Evolutionary conservation across 495 filamentous ascomycete genomes (phyloP).

Genomic region (Hypoxylon intermedium): DNA sequence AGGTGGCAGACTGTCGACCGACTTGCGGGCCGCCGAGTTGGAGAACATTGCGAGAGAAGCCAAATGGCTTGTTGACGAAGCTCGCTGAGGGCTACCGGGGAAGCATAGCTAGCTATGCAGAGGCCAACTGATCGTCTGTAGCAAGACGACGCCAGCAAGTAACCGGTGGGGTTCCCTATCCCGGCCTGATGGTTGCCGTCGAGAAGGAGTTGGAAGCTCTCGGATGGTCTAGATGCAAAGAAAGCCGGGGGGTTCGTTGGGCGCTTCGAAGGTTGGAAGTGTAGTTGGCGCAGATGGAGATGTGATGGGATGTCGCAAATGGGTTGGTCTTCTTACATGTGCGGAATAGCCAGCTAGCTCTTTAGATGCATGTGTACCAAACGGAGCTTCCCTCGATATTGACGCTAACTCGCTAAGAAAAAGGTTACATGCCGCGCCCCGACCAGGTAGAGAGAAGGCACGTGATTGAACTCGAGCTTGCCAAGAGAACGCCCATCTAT

Average conservation of each 20-base stretch:
- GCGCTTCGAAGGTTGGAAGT: too few species aligned
- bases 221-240: background rate
- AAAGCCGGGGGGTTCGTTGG: too few species aligned
- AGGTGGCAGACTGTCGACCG: conserved; percentile 70
- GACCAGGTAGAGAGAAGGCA: background rate
- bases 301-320: too few species aligned
- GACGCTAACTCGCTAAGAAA: conserved; percentile 14
- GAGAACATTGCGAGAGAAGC: conserved; percentile 64
- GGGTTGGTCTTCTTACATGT: too few species aligned
- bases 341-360: too few species aligned
- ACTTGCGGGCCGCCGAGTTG: conserved; percentile 67
- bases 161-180: conserved; percentile 11
- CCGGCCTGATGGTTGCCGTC: conserved; percentile 17
- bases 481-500: too few species aligned
- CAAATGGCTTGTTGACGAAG: conserved; percentile 38
- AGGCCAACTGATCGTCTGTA: conserved; percentile 19
- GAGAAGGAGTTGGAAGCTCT: conserved; percentile 6
- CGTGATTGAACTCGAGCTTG: too few species aligned
- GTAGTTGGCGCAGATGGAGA: too few species aligned
- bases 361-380: too few species aligned
- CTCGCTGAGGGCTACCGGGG: conserved; percentile 43
- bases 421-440: conserved; percentile 32
- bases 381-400: too few species aligned
- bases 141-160: conserved; percentile 25
- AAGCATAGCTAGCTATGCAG: conserved; percentile 45